phyloP scores from a whole-genome alignment of 768 basidiomycete species.

The Omphalotus guepiniiformis region DNA sequence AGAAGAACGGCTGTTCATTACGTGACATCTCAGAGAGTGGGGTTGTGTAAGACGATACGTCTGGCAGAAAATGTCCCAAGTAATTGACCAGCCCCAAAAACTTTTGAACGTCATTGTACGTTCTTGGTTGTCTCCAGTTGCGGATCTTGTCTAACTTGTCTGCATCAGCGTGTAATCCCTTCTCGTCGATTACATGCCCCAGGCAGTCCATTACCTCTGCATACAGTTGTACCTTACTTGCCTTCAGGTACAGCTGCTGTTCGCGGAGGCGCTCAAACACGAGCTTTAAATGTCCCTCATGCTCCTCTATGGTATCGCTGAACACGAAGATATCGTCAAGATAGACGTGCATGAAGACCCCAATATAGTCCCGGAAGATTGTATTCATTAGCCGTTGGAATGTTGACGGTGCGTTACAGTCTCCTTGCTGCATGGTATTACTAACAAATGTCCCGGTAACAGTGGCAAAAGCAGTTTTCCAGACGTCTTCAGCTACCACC shows the following conservation, averaged over 20 bases:
- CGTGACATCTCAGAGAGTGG: slow-evolving; percentile 16
- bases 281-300: slow-evolving; percentile 19
- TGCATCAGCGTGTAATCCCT: slow-evolving; percentile 23
- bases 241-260: slow-evolving; percentile 19
- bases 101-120: slow-evolving; percentile 20
- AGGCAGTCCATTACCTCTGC: slow-evolving; percentile 21
- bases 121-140: slow-evolving; percentile 19
- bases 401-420: slow-evolving; percentile 19
- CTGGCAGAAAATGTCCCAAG: slow-evolving; percentile 23
- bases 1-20: slow-evolving; percentile 19
- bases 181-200: slow-evolving; percentile 27
- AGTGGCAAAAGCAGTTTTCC: slow-evolving; percentile 22
- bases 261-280: slow-evolving; percentile 19
- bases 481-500: slow-evolving; percentile 15
- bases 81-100: slow-evolving; percentile 29
- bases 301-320: slow-evolving; percentile 22
- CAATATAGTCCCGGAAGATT: slow-evolving; percentile 17
- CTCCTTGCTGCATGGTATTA: slow-evolving; percentile 30
- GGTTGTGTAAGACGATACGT: slow-evolving; percentile 18
- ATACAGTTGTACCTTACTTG: slow-evolving; percentile 21
- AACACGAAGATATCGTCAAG: slow-evolving; percentile 6
- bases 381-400: slow-evolving; percentile 30
- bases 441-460: slow-evolving; percentile 27
- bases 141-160: slow-evolving; percentile 24
- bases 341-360: background rate